Evolutionary conservation across 306 rosid genomes (phyloP).

Genomic region (Fragaria iinumae): DNA sequence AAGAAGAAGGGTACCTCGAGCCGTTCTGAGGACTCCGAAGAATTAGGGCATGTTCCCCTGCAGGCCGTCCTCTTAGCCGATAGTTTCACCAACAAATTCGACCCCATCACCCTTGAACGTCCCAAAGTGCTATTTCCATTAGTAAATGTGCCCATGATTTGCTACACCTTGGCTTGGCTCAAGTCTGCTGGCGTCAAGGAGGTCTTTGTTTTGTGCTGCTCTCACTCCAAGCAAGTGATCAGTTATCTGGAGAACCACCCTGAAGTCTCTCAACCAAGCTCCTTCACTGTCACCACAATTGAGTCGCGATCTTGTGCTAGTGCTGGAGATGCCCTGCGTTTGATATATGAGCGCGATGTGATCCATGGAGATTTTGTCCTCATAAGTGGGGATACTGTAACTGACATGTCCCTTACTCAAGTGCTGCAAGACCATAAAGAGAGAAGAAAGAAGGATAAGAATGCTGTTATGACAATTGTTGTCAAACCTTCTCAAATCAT

Average conservation of each 20-base stretch:
- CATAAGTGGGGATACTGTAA: slow-evolving; percentile 86
- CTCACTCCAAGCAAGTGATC: slow-evolving; percentile 85
- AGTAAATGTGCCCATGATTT: slow-evolving; percentile 82
- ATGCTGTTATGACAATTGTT: slow-evolving; percentile 95
- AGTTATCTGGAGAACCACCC: slow-evolving; percentile 66
- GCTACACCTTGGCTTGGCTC: slow-evolving; percentile 85
- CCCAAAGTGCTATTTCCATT: slow-evolving; percentile 87
- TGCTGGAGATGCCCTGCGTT: slow-evolving; percentile 89
- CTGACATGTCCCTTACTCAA: slow-evolving; percentile 88
- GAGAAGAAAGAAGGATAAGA: slow-evolving; percentile 81
- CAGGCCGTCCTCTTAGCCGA: slow-evolving; percentile 93
- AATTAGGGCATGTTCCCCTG: slow-evolving; percentile 66
- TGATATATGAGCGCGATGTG: slow-evolving; percentile 87
- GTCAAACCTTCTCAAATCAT: slow-evolving; percentile 64
- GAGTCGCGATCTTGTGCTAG: slow-evolving; percentile 82
- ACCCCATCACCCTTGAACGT: slow-evolving; percentile 94
- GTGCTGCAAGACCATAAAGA: slow-evolving; percentile 86
- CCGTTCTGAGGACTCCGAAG: slow-evolving; percentile 78
- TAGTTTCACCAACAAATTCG: slow-evolving; percentile 78
- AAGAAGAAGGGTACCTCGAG: slow-evolving; percentile 60
- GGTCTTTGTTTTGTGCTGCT: slow-evolving; percentile 88
- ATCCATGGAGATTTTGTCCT: slow-evolving; percentile 95
- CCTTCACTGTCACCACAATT: slow-evolving; percentile 56
- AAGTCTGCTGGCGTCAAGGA: slow-evolving; percentile 97
- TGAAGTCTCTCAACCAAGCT: slow-evolving; percentile 60